Evolutionary conservation across 345 rosid genomes (phyloP), one percentile per base, ranked within the genome.

Genomic region (Raphanus sativus): DNA sequence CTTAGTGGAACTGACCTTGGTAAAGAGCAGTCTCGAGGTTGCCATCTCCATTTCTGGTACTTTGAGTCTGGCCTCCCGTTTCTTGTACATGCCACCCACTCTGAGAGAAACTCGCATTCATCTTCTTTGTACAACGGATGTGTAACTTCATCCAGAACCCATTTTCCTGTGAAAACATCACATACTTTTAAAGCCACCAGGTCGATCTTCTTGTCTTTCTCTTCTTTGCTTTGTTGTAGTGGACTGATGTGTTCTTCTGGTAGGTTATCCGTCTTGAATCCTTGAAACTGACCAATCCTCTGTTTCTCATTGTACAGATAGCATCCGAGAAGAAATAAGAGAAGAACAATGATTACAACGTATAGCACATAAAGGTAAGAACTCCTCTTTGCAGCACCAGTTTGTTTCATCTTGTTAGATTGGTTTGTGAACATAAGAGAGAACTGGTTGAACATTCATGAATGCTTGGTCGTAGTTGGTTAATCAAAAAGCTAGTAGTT

Each of bases 41-140:
- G 89, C 99, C 99, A 95, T 84, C 89, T 89, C 99, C 98, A 95
- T 40, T 86, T 87, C 89, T 95, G 96, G 74, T 86, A 92, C 70
- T 75, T 26, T 5, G 94, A 89, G 73, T 95, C 94, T 50, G 85
- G 86, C 76, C 99, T 89, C 24, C 97, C 98, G 73, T 95, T 91
- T 81, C 87, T 84, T 42, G 86, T 78, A 74, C 97, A 95, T 6
- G 87, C 80, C 56, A 85, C 93, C 81, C 87, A 90, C 62, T 86
- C 86, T 0, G 91, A 69, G 6, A 89, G 81, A 56, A 85, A 89
- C 80, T 88, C 87, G 34, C 99, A 92, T 54, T 91, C 91, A 0
- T 85, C 86, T 82, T 91, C 98, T 80, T 78, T 86, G 79, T 92
- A 95, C 60, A 87, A 73, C 62, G 96, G 98, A 30, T 80, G 85